phyloP scores from a whole-genome alignment of 352 stramenopile species.

The Phytophthora nicotianae region DNA sequence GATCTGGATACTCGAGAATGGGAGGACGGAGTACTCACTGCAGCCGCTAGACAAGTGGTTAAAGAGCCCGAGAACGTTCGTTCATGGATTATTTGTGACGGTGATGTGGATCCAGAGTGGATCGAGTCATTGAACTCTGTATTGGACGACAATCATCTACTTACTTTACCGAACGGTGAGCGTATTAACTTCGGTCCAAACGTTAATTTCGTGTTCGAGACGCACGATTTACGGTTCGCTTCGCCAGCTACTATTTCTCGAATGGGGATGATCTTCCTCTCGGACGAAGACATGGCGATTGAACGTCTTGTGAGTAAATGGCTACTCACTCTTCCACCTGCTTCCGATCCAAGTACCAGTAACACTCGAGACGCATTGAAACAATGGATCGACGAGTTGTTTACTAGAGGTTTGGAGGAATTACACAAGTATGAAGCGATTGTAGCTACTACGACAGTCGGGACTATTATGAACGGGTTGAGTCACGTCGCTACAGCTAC shows the following conservation, averaged over 20 bases:
- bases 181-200: constrained; percentile 95
- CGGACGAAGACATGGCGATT: constrained; percentile 89
- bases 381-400: constrained; percentile 94
- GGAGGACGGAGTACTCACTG: constrained; percentile 95
- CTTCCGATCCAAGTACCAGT: constrained; percentile 15
- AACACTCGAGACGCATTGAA: constrained; percentile 57
- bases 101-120: constrained; percentile 96
- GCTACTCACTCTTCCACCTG: constrained; percentile 52
- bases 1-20: constrained; percentile 95
- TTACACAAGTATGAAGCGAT: constrained; percentile 84
- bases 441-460: constrained; percentile 94
- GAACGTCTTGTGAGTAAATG: constrained; percentile 83
- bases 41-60: constrained; percentile 90
- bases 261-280: constrained; percentile 98
- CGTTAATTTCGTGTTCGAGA: constrained; percentile 98
- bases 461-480: constrained; percentile 93
- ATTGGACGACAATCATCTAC: constrained; percentile 95
- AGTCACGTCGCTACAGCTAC: constrained; percentile 82
- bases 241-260: constrained; percentile 96
- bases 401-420: constrained; percentile 88
- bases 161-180: constrained; percentile 96
- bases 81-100: constrained; percentile 96
- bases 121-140: constrained; percentile 97
- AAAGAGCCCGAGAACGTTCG: constrained; percentile 89
- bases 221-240: constrained; percentile 93